Base-by-base conservation (phyloP, 2,329 filamentous ascomycete genomes). In the Paecilomyces sp. region DNA sequence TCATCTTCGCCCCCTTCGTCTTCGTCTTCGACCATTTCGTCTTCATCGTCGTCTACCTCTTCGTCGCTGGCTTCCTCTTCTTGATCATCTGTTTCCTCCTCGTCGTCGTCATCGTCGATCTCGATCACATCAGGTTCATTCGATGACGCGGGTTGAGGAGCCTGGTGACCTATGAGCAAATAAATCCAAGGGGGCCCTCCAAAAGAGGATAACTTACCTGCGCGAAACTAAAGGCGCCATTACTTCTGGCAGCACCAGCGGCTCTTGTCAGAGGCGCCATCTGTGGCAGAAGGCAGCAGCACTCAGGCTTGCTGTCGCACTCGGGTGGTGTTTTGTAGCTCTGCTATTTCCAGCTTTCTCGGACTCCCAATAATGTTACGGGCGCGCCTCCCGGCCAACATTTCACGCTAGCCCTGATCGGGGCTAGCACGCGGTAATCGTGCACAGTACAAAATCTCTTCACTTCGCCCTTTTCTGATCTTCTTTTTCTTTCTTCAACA, bases 401-500 rank as follows among this genome's bases (percentile, higher is more conserved):
- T 61, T 51, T 55, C 25, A 55, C 52, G 60, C 70, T 75, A 74
- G 63, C n/a, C 66, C 68, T 25, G 55, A 71, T 66, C 12, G 0
- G 62, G 71, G 64, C 68, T 76, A 73, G 73, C 68, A 60, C 60
- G 62, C 52, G 68, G 62, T 54, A 68, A 68, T 56, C 65, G 64
- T 53, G 59, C 24, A 30, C 51, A 53, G 18, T 53, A 30, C 62
- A 58, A 70, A 68, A 68, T 72, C 63, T 67, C 65, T 64, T 64
- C 64, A 64, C 60, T 63, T 61, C 63, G 63, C 64, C 60, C 63
- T 66, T 67, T 66, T 66, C 75, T 75, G 75, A 77, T 68, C 65
- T 67, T 71, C 72, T 76, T 76, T 74, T 80, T 76, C 79, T 75
- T 81, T 80, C 31, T 75, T 76, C 73, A 70, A 72, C 75, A 76